Conservation (phyloP, 306 rosid genomes). For the Acacia confusa region DNA sequence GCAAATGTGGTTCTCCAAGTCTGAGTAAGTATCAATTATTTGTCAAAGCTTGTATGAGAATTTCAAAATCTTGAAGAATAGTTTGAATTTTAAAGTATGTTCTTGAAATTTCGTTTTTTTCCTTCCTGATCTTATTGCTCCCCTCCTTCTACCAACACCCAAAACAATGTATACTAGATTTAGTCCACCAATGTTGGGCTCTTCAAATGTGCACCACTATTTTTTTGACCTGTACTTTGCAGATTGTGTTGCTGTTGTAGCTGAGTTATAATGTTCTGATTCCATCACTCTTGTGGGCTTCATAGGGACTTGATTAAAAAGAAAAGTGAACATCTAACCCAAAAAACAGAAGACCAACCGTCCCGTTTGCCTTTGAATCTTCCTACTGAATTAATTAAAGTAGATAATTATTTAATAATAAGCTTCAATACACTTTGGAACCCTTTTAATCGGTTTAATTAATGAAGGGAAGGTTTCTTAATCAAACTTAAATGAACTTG, state of each 20-base stretch:
- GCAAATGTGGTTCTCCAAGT: slow-evolving; percentile 82
- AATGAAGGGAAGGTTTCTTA: background rate
- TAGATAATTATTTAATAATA: background rate
- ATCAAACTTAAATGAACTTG: background rate
- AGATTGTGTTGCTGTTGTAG: background rate
- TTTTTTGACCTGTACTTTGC: background rate
- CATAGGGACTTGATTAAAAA: background rate
- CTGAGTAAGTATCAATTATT: slow-evolving; percentile 65
- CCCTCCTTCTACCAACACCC: background rate
- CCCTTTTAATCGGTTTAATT: background rate
- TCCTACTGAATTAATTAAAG: background rate
- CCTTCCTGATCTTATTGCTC: background rate
- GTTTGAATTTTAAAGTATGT: background rate
- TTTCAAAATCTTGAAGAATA: background rate
- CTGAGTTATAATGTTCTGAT: background rate
- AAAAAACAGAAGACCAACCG: background rate
- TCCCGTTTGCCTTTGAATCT: background rate
- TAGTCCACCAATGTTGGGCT: background rate
- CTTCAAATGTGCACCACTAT: background rate
- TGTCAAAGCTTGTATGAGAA: background rate
- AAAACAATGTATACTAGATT: background rate
- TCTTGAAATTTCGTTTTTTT: background rate
- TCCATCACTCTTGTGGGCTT: background rate
- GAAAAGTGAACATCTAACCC: background rate
- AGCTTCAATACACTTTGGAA: background rate